These are phyloP conservation scores for Ophiostoma sp. DNA, from an alignment of 2,329 filamentous ascomycete species.

Conservation along the genomic window DNA sequence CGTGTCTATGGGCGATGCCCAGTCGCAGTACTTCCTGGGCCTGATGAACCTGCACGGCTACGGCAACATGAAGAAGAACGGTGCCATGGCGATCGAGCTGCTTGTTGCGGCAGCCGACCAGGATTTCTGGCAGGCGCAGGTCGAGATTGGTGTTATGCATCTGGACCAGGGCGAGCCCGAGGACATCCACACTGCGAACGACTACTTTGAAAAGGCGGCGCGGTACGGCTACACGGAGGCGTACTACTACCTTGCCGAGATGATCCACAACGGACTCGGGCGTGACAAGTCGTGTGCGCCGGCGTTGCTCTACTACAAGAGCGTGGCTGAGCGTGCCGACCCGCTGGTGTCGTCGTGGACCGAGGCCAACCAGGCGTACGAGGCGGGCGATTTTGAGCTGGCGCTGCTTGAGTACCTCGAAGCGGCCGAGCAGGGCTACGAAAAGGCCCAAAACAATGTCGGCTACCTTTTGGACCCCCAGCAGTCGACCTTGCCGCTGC, in stretches of 20 bases:
- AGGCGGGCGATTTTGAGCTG: constrained; percentile 69
- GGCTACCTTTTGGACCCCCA: constrained; percentile 77
- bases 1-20: constrained; percentile 66
- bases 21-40: constrained; percentile 80
- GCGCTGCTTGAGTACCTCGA: constrained; percentile 78
- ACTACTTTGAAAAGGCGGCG: constrained; percentile 83
- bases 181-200: constrained; percentile 70
- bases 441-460: constrained; percentile 83
- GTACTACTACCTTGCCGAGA: constrained; percentile 86
- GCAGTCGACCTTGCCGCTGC: constrained; percentile 55
- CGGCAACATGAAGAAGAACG: constrained; percentile 56
- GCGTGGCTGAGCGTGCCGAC: constrained; percentile 68
- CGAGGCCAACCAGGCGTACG: constrained; percentile 79
- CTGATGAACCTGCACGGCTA: constrained; percentile 78
- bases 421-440: constrained; percentile 88
- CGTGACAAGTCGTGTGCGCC: constrained; percentile 72
- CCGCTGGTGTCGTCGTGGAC: constrained; percentile 69
- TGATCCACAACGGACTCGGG: constrained; percentile 74
- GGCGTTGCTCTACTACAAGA: constrained; percentile 77
- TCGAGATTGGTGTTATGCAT: constrained; percentile 76
- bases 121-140: constrained; percentile 73
- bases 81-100: constrained; percentile 65
- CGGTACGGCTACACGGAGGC: constrained; percentile 81
- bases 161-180: constrained; percentile 69
- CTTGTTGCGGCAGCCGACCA: constrained; percentile 77